Percentiles rank a stretch among this genome's conserved stretches.
These are phyloP conservation scores for Stephanodiscus triporus DNA, from an alignment of 108 stramenopile genomes.

Conservation along the genomic window DNA sequence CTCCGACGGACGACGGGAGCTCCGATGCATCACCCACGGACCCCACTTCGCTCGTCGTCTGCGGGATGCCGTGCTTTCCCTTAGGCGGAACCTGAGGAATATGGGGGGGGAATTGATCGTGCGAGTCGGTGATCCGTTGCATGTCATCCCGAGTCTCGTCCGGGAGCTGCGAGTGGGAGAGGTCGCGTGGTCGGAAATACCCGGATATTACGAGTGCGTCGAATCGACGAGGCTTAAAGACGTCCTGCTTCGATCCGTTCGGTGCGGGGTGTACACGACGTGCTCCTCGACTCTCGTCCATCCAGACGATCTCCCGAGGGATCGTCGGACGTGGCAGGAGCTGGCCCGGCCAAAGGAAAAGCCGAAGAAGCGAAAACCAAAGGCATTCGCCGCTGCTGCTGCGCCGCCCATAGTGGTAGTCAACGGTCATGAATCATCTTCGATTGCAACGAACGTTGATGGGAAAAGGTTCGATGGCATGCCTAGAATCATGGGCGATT, in stretches of 20 bases:
- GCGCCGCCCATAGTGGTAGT: not conserved
- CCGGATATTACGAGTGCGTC: slow-evolving; percentile 56
- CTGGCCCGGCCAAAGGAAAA: slow-evolving; percentile 53
- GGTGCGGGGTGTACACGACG: slow-evolving; percentile 30
- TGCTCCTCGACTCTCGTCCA: slow-evolving; percentile 59
- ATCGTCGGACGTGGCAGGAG: slow-evolving; percentile 46
- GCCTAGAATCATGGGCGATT: slow-evolving; percentile 73
- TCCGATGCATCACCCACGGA: slow-evolving; percentile 43
- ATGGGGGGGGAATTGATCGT: slow-evolving; percentile 59
- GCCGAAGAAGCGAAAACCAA: slow-evolving; percentile 38
- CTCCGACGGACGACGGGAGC: slow-evolving; percentile 15
- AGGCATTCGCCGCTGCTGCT: not conserved
- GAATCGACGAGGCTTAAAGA: slow-evolving; percentile 36
- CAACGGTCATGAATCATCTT: not conserved
- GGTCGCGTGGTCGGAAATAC: slow-evolving; percentile 61
- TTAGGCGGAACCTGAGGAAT: slow-evolving; percentile 36
- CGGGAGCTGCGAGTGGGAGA: slow-evolving; percentile 41
- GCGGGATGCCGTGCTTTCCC: slow-evolving; percentile 52
- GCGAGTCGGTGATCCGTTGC: slow-evolving; percentile 53
- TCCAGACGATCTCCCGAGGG: slow-evolving; percentile 61
- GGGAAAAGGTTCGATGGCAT: slow-evolving; percentile 53
- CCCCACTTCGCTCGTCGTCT: slow-evolving; percentile 54
- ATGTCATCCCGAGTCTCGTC: slow-evolving; percentile 47
- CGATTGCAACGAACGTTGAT: slow-evolving; percentile 28
- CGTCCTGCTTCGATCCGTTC: not conserved